Evolutionary conservation across 2,329 filamentous ascomycete species (phyloP).

Genomic region (Thielaviopsis euricoi): DNA sequence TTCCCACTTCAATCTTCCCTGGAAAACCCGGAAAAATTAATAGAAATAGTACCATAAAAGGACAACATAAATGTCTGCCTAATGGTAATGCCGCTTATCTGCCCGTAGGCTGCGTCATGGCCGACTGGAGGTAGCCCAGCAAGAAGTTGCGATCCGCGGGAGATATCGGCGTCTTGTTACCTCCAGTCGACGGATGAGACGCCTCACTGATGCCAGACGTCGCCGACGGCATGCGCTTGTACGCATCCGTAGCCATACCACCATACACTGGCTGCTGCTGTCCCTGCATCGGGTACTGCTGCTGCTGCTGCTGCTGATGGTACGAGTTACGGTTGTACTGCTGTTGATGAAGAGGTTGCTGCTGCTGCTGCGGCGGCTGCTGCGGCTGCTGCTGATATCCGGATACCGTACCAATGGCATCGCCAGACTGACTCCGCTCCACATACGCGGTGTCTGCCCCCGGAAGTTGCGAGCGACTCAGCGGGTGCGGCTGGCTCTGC

Average conservation of each 20-base stretch:
- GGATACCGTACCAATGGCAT: neutral
- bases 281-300: neutral
- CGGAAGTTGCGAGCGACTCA: slow-evolving; percentile 9
- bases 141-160: slow-evolving; percentile 62
- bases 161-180: slow-evolving; percentile 40
- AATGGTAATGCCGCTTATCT: neutral
- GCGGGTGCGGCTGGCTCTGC: slow-evolving; percentile 7
- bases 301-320: neutral
- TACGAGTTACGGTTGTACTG: neutral
- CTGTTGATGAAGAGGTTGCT: neutral
- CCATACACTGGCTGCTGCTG: neutral
- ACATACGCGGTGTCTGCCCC: neutral
- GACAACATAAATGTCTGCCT: neutral
- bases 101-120: slow-evolving; percentile 20
- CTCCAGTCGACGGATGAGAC: slow-evolving; percentile 23
- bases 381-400: neutral
- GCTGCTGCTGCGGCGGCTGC: neutral
- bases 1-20: neutral
- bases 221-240: slow-evolving; percentile 27
- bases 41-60: too few relatives aligned
- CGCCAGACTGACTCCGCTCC: neutral
- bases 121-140: slow-evolving; percentile 53
- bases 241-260: neutral
- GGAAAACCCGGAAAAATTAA: neutral
- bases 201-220: slow-evolving; percentile 24